phyloP scores from a whole-genome alignment of 2,329 filamentous ascomycete species.

The Endoconidiophora polonica region DNA sequence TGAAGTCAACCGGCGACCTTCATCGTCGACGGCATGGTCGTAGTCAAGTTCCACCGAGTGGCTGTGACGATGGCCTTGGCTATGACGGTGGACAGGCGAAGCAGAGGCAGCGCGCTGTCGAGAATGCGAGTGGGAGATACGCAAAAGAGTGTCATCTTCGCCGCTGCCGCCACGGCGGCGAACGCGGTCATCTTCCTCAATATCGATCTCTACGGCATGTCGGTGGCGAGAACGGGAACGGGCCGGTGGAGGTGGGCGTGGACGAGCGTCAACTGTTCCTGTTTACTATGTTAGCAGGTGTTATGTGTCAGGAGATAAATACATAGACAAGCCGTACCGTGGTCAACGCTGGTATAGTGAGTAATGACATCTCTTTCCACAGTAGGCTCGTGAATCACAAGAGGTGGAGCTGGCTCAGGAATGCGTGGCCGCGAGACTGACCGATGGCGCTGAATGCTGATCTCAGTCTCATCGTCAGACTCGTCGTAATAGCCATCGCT shows the following conservation, averaged over 20 bases:
- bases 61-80: slow-evolving; percentile 32
- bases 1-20: slow-evolving; percentile 43
- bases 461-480: background rate
- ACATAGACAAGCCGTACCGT: slow-evolving; percentile 40
- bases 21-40: slow-evolving; percentile 29
- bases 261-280: slow-evolving; percentile 21
- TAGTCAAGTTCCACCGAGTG: slow-evolving; percentile 42
- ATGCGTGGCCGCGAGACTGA: background rate
- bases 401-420: slow-evolving; percentile 34
- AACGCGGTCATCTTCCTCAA: slow-evolving; percentile 21
- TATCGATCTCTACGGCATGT: slow-evolving; percentile 44
- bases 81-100: slow-evolving; percentile 23
- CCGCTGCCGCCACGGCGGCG: background rate
- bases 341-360: slow-evolving; percentile 73
- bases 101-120: slow-evolving; percentile 20
- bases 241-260: slow-evolving; percentile 31
- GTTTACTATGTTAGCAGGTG: background rate
- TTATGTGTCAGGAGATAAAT: background rate
- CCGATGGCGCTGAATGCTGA: background rate
- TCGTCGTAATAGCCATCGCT: background rate
- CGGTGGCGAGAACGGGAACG: slow-evolving; percentile 27
- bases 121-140: slow-evolving; percentile 19
- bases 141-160: slow-evolving; percentile 35
- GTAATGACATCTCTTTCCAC: slow-evolving; percentile 83
- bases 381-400: slow-evolving; percentile 55